Percentiles rank a stretch among this genome's conserved stretches.
phyloP scores from a whole-genome alignment of 2,329 filamentous ascomycete species.

The Cercospora janseana region DNA sequence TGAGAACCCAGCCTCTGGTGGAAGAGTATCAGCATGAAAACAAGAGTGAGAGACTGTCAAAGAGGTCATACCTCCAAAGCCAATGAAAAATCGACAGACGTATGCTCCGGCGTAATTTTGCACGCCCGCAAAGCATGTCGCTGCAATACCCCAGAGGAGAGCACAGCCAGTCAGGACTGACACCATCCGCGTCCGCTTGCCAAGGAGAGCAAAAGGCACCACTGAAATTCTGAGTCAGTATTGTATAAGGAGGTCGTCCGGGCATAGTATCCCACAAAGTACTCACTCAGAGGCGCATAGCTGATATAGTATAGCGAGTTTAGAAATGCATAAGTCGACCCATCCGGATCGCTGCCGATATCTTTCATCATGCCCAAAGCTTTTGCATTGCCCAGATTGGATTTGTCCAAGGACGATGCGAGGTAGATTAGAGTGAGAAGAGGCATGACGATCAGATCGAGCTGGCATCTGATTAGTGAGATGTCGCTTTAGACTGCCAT shows the following conservation, averaged over 20 bases:
- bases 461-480: not conserved
- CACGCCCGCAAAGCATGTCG: not conserved
- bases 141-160: not conserved
- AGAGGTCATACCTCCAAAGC: not conserved
- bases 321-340: not conserved
- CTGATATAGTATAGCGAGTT: not conserved
- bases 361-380: not conserved
- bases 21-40: not conserved
- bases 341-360: not conserved
- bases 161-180: not conserved
- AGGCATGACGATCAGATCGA: not conserved
- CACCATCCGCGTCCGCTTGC: not conserved
- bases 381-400: not conserved
- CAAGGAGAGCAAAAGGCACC: not conserved
- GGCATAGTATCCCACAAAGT: no score
- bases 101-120: not conserved
- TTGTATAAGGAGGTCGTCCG: not conserved
- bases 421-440: not conserved
- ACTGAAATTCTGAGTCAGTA: no score
- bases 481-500: not conserved
- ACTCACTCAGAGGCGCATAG: not conserved
- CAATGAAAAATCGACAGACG: not conserved
- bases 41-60: not conserved
- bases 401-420: not conserved
- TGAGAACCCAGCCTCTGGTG: not conserved